These are phyloP conservation scores for Cercophora sp. DNA, from an alignment of 495 filamentous ascomycete species.

Conservation along the genomic window DNA sequence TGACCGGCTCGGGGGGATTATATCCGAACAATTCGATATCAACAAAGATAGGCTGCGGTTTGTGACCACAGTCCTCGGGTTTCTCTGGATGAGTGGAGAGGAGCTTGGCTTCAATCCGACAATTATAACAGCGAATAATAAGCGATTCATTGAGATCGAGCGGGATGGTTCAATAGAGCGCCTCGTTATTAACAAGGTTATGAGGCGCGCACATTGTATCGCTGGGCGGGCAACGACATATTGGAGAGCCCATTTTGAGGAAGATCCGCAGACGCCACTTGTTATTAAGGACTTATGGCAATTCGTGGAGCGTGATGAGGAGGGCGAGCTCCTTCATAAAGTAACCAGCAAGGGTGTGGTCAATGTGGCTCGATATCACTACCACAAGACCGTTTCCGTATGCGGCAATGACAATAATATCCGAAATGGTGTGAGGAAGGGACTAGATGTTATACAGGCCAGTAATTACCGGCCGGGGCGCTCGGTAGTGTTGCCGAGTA, in stretches of 20 bases:
- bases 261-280: constrained; percentile 30
- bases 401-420: constrained; percentile 33
- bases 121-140: constrained; percentile 28
- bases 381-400: constrained; percentile 39
- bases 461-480: constrained; percentile 27
- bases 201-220: constrained; percentile 30
- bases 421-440: constrained; percentile 26
- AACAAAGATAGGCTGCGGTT: constrained; percentile 42
- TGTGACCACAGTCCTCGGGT: constrained; percentile 39
- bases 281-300: constrained; percentile 49
- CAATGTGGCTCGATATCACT: constrained; percentile 40
- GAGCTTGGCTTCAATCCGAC: constrained; percentile 46
- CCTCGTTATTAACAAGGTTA: constrained; percentile 39
- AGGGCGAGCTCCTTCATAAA: constrained; percentile 35
- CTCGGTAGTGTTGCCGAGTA: constrained; percentile 17
- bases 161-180: constrained; percentile 33
- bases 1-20: constrained; percentile 42
- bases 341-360: constrained; percentile 33
- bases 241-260: constrained; percentile 39
- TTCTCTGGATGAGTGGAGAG: constrained; percentile 42
- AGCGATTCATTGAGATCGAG: constrained; percentile 28
- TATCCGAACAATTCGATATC: constrained; percentile 42
- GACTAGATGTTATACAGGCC: constrained; percentile 33
- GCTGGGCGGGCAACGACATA: constrained; percentile 43
- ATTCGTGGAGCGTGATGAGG: constrained; percentile 38